Evolutionary conservation across 306 rosid genomes (phyloP).

Genomic region (Vigna reflexopilosa): DNA sequence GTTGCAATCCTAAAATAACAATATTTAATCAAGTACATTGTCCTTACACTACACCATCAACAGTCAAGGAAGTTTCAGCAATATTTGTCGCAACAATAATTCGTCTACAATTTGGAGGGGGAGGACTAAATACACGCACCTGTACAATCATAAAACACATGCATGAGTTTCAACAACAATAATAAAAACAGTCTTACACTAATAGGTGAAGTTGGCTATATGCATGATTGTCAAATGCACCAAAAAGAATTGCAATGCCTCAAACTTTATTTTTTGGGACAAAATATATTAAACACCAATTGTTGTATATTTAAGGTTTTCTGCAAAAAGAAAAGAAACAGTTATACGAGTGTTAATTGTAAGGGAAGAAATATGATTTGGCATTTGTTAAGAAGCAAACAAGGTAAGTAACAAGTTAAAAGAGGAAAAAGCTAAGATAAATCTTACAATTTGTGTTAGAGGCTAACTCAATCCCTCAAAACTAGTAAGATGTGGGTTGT

Average conservation of each 20-base stretch:
- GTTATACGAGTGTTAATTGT: conserved; percentile 27
- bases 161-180: conserved; percentile 40
- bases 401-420: conserved; percentile 32
- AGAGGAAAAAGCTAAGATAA: conserved; percentile 25
- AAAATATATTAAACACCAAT: conserved; percentile 29
- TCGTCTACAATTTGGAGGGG: conserved; percentile 93
- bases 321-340: conserved; percentile 18
- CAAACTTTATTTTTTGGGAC: conserved; percentile 10
- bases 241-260: conserved; percentile 20
- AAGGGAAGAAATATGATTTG: conserved; percentile 26
- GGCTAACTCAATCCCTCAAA: too few species aligned
- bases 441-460: too few species aligned
- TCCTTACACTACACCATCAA: conserved; percentile 98
- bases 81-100: conserved; percentile 95
- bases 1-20: conserved; percentile 28
- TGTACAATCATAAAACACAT: conserved; percentile 49
- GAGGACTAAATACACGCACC: conserved; percentile 93
- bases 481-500: too few species aligned
- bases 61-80: conserved; percentile 99
- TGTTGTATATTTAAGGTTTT: not conserved
- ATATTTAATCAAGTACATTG: conserved; percentile 39
- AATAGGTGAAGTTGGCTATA: not conserved
- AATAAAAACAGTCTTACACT: not conserved
- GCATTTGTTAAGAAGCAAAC: conserved; percentile 28
- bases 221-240: conserved; percentile 38